Evolutionary conservation across 2,329 filamentous ascomycete genomes (phyloP), one percentile per base, ranked within the genome.

Genomic region (Orbilia oligospora): DNA sequence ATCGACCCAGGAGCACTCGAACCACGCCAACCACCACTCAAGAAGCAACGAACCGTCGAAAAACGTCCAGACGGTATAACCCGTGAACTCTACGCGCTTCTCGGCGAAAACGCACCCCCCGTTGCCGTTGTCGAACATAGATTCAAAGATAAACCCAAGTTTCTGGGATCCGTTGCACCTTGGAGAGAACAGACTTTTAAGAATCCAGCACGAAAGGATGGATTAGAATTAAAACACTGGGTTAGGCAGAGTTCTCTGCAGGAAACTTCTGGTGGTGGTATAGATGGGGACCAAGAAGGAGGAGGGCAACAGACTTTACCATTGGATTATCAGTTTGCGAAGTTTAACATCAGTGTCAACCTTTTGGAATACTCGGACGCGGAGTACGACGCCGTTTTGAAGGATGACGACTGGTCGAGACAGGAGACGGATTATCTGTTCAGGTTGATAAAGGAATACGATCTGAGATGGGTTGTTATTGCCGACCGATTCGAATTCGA

Each of bases 341-440:
- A 95, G 83, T 98, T 92, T 87, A 97, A 97, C 83, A 90, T 97
- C 69, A 88, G 91, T 80, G 89, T 95, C 14, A 88, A 91, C 3
- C 87, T 94, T 41, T 93, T 94, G 0, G 88, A 90, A 77, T 98
- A 98, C 84, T 93, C 89, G 79, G 92, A 97, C 80, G 93, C 94
- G 80, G 91, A 97, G 83, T 99, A 99, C 85, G 89, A 91, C 77
- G 87, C 90, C 72, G 89, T 92, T 79, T 85, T 99, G 64, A 88
- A 90, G 81, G 91, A 88, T 83, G 87, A 89, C 14, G 91, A 95
- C 81, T 99, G 96, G 96, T 91, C 92, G 14, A 93, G 92, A 82
- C 91, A 96, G 82, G 96, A 99, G 85, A 99, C 96, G 8, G 94
- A 97, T 83, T 97, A 97, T 83, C 85, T 99, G 80, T 88, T 98